These are phyloP conservation scores for Tuber brumale DNA, from an alignment of 495 filamentous ascomycete genomes.

Conservation along the genomic window DNA sequence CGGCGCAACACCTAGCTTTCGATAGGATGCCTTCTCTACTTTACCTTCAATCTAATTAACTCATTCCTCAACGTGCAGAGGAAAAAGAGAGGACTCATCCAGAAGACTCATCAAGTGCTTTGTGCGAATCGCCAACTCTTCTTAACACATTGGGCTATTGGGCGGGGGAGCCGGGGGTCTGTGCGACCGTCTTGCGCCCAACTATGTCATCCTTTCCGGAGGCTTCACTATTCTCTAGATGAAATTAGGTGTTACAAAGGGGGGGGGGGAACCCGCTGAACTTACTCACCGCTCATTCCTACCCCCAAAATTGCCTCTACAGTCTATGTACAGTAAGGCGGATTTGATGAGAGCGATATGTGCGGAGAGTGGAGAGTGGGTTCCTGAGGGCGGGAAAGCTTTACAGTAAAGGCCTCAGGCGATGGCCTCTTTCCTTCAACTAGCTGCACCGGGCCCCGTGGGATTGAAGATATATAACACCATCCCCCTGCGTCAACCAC, in stretches of 20 bases:
- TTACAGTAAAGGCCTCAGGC: not conserved
- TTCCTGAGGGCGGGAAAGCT: not conserved
- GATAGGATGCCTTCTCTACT: not conserved
- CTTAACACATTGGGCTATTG: not conserved
- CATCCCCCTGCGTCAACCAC: not conserved
- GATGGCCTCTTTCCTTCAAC: not conserved
- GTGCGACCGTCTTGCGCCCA: not conserved
- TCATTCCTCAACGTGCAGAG: not conserved
- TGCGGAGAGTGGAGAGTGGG: not conserved
- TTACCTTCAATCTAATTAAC: not conserved
- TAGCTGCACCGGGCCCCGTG: no score
- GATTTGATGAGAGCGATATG: not conserved
- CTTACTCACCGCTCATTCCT: not conserved
- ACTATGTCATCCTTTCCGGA: not conserved
- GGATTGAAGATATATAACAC: not conserved
- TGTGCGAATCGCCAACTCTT: not conserved
- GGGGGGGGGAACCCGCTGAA: not conserved
- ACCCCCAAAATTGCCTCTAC: not conserved
- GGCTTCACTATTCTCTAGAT: not conserved
- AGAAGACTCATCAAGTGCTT: not conserved
- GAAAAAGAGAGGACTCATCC: not conserved
- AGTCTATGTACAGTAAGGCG: not conserved
- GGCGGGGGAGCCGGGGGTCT: not conserved
- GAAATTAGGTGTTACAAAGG: not conserved
- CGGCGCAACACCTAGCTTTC: not conserved